These are phyloP conservation scores for Bacidia rubella DNA, from an alignment of 495 filamentous ascomycete species.

Conservation along the genomic window DNA sequence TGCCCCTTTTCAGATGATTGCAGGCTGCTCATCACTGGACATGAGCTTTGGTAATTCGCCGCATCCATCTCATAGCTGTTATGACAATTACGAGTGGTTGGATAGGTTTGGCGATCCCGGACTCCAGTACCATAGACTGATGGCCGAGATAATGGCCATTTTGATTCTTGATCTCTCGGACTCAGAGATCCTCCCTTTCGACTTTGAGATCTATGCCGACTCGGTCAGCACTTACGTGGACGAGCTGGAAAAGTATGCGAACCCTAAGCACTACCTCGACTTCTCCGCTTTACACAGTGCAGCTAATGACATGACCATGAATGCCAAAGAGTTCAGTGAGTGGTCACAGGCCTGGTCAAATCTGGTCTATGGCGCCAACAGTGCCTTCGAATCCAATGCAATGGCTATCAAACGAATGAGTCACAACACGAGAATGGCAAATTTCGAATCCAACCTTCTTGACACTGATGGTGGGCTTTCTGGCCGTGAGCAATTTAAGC, in stretches of 20 bases:
- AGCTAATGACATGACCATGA: conserved; percentile 39
- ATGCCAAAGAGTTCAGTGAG: conserved; percentile 50
- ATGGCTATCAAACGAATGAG: conserved; percentile 49
- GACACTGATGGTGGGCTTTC: conserved; percentile 71
- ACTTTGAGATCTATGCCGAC: conserved; percentile 62
- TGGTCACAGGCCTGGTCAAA: conserved; percentile 59
- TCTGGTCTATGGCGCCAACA: conserved; percentile 26
- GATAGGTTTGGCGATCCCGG: conserved; percentile 60
- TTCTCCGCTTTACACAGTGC: conserved; percentile 48
- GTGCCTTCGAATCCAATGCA: conserved; percentile 55
- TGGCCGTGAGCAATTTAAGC: conserved; percentile 86
- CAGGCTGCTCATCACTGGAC: conserved; percentile 82
- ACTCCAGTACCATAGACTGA: conserved; percentile 65
- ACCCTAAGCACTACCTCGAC: conserved; percentile 41
- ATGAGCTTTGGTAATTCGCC: conserved; percentile 58
- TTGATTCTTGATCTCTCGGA: conserved; percentile 80
- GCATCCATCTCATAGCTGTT: conserved; percentile 71
- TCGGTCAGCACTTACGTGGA: conserved; percentile 46
- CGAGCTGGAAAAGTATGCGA: conserved; percentile 53
- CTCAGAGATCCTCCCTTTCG: conserved; percentile 66
- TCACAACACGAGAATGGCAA: conserved; percentile 56
- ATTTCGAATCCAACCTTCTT: conserved; percentile 71
- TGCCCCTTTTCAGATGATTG: conserved; percentile 83
- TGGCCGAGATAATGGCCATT: conserved; percentile 68
- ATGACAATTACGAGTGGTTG: conserved; percentile 87